Percentiles rank a stretch among this genome's conserved stretches.
Evolutionary conservation across 2,329 filamentous ascomycete species (phyloP).

Genomic region (Arthrobotrys musiformis): DNA sequence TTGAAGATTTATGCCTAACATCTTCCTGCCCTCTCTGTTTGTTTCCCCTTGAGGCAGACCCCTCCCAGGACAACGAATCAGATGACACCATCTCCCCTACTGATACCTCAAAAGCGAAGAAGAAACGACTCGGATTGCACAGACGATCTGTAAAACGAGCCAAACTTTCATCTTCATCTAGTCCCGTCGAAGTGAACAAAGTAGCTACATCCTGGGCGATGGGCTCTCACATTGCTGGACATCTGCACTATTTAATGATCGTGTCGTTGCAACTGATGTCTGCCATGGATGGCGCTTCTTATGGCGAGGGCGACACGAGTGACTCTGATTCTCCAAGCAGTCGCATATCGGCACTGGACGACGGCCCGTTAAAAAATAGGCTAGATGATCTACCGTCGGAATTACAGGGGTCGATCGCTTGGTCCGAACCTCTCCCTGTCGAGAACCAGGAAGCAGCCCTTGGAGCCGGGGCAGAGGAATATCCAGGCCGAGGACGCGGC

Average conservation of each 20-base stretch:
- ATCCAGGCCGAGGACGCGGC: no score
- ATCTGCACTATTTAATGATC: slow-evolving; percentile 11
- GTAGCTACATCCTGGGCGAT: slow-evolving; percentile 5
- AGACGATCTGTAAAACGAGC: neutral
- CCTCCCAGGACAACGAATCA: neutral
- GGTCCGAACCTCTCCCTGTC: no score
- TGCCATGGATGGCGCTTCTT: slow-evolving; percentile 5
- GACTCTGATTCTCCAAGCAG: neutral
- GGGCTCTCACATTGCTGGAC: slow-evolving; percentile 8
- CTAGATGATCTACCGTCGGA: slow-evolving; percentile 10
- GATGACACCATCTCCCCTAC: neutral
- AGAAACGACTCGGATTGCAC: neutral
- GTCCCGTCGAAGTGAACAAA: slow-evolving; percentile 1
- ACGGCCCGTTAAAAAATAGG: neutral
- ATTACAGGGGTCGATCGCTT: neutral
- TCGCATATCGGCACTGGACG: neutral
- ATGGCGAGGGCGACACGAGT: neutral
- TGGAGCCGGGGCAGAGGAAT: no score
- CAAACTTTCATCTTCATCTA: neutral
- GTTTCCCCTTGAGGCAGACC: slow-evolving; percentile 6
- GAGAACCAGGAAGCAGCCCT: no score
- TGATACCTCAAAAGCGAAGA: neutral
- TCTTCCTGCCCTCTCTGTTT: slow-evolving; percentile 17
- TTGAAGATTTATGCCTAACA: neutral
- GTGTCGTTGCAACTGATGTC: slow-evolving; percentile 13